A percentile compares a stretch with the other conserved stretches of the same genome.
Evolutionary conservation across 805 yeast genomes (phyloP).

Genomic region (Komagataella pseudopastoris): DNA sequence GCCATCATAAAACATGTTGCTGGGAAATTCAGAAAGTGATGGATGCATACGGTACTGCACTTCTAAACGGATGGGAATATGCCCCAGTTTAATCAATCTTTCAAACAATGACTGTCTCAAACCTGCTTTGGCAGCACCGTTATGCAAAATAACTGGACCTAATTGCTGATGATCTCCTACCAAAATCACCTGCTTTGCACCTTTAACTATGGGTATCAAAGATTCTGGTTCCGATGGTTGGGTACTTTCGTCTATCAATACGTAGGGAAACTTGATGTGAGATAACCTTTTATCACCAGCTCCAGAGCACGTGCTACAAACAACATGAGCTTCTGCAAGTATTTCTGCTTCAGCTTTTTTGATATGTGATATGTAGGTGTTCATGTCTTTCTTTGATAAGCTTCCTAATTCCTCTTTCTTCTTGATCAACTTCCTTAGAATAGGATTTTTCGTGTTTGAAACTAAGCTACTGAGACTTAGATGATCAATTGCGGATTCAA

Average conservation of each 20-base stretch:
- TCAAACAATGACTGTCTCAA: conserved; percentile 79
- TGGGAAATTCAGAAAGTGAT: conserved; percentile 70
- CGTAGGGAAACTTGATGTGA: conserved; percentile 51
- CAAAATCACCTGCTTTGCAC: conserved; percentile 77
- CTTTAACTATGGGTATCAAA: conserved; percentile 77
- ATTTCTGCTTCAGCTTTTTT: conserved; percentile 34
- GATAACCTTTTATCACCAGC: conserved; percentile 67
- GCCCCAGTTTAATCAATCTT: conserved; percentile 70
- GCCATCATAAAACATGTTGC: conserved; percentile 89
- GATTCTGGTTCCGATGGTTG: conserved; percentile 92
- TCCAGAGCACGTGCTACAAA: conserved; percentile 87
- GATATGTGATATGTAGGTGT: conserved; percentile 24
- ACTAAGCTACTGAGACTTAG: conserved; percentile 46
- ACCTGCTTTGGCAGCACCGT: conserved; percentile 78
- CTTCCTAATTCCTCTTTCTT: conserved; percentile 60
- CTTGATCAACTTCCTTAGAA: conserved; percentile 41
- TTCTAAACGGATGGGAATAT: conserved; percentile 72
- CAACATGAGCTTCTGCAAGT: conserved; percentile 52
- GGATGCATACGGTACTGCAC: conserved; percentile 97
- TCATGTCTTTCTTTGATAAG: conserved; percentile 40
- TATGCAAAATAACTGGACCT: conserved; percentile 81
- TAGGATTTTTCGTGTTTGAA: conserved; percentile 32
- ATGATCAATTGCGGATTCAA: conserved; percentile 47
- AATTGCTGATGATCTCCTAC: conserved; percentile 94
- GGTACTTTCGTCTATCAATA: conserved; percentile 83